Evolutionary conservation across 352 stramenopile species (phyloP).

Genomic region (Globisporangium irregulare): DNA sequence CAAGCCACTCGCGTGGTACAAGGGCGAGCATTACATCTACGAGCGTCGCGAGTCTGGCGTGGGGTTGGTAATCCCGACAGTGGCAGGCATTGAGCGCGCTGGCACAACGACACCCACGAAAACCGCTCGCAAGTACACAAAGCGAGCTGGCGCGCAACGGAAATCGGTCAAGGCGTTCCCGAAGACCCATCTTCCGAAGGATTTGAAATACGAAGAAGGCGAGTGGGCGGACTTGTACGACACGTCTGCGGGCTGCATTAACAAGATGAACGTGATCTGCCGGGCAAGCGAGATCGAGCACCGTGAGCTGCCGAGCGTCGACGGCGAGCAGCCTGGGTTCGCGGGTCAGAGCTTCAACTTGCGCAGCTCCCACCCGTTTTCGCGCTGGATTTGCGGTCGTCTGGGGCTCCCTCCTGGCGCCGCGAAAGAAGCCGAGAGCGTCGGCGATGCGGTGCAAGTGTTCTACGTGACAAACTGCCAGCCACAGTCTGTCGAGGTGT

Average conservation of each 20-base stretch:
- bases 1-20: constrained; percentile 88
- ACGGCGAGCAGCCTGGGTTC: constrained; percentile 49
- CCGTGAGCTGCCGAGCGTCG: constrained; percentile 60
- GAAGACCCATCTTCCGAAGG: constrained; percentile 43
- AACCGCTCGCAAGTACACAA: constrained; percentile 32
- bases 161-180: constrained; percentile 41
- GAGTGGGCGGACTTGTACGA: constrained; percentile 81
- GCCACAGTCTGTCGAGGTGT: constrained; percentile 71
- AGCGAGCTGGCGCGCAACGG: constrained; percentile 20
- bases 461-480: constrained; percentile 93
- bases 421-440: constrained; percentile 95
- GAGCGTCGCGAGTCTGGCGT: constrained; percentile 81
- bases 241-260: constrained; percentile 44
- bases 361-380: constrained; percentile 55
- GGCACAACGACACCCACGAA: constrained; percentile 56
- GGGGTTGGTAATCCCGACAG: constrained; percentile 74
- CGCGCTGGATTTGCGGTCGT: constrained; percentile 89
- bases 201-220: constrained; percentile 48
- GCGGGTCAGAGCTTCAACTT: constrained; percentile 90
- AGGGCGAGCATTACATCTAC: constrained; percentile 85
- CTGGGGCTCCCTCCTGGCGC: constrained; percentile 89
- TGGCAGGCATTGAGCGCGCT: constrained; percentile 64
- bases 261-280: constrained; percentile 82
- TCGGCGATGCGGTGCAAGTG: constrained; percentile 92
- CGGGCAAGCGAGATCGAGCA: constrained; percentile 69